Percentiles rank a stretch among this genome's conserved stretches.
Evolutionary conservation across 2,329 filamentous ascomycete species (phyloP).

Genomic region (Macrophomina phaseolina): DNA sequence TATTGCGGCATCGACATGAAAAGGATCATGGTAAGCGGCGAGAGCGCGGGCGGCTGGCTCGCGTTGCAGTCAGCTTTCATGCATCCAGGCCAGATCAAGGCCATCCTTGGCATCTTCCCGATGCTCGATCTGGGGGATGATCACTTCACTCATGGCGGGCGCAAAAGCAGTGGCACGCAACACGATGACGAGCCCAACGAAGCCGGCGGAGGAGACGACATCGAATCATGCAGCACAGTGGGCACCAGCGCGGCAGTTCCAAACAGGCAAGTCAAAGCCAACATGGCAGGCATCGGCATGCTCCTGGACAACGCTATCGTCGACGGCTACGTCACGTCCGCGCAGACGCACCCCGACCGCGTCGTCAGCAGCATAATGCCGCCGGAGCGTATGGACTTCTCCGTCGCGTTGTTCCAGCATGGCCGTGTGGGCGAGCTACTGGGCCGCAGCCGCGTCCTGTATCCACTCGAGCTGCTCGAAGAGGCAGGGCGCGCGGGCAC

Average conservation of each 20-base stretch:
- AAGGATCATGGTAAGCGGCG: conserved; percentile 41
- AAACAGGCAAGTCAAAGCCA: not conserved
- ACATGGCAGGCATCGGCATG: conserved; percentile 17
- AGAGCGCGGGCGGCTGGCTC: conserved; percentile 48
- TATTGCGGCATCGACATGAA: conserved; percentile 35
- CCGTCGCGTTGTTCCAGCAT: conserved; percentile 33
- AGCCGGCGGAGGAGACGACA: not conserved
- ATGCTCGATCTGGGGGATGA: conserved; percentile 25
- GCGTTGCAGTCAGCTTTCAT: conserved; percentile 38
- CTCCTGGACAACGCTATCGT: conserved; percentile 31
- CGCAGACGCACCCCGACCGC: conserved; percentile 30
- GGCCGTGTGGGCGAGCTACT: conserved; percentile 38
- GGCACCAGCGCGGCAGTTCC: no score
- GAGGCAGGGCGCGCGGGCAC: conserved; percentile 29
- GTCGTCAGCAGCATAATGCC: conserved; percentile 34
- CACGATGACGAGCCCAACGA: not conserved
- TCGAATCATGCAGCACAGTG: no score
- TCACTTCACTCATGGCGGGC: conserved; percentile 39
- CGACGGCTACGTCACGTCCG: conserved; percentile 33
- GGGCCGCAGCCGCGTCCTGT: conserved; percentile 35
- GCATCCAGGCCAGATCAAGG: not conserved
- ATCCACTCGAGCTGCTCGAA: conserved; percentile 37
- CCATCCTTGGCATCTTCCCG: conserved; percentile 10
- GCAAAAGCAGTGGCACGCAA: not conserved
- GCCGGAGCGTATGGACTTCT: conserved; percentile 32